Conservation (phyloP, 2,329 filamentous ascomycete genomes). For the Diaporthe amygdali region DNA sequence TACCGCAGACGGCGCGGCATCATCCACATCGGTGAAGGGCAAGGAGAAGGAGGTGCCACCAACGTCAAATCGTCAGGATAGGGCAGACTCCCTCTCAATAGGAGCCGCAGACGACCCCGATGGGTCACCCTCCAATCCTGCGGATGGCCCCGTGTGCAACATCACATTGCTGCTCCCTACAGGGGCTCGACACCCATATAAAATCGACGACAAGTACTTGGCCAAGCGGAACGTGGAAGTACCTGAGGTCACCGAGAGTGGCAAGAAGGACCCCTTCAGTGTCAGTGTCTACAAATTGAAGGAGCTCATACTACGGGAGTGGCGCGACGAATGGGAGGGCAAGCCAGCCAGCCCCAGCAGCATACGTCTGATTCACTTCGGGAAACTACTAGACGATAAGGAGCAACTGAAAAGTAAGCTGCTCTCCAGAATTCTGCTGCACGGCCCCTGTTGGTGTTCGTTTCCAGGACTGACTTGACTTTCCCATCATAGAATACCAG, state of each 20-base stretch:
- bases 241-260: slow-evolving; percentile 65
- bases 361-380: slow-evolving; percentile 91
- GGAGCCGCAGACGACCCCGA: slow-evolving; percentile 32
- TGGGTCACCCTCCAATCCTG: slow-evolving; percentile 27
- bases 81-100: slow-evolving; percentile 40
- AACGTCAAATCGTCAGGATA: slow-evolving; percentile 30
- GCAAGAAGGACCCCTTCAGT: slow-evolving; percentile 77
- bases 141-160: slow-evolving; percentile 57
- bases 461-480: neutral
- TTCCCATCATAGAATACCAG: slow-evolving; percentile 67
- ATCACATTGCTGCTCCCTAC: slow-evolving; percentile 85
- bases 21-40: slow-evolving; percentile 32
- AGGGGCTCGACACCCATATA: slow-evolving; percentile 86
- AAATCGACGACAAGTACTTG: slow-evolving; percentile 86
- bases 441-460: neutral
- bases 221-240: slow-evolving; percentile 79
- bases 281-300: slow-evolving; percentile 95
- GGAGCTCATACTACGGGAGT: slow-evolving; percentile 91
- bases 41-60: slow-evolving; percentile 35
- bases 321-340: slow-evolving; percentile 90
- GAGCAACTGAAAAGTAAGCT: slow-evolving; percentile 78
- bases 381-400: slow-evolving; percentile 89
- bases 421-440: neutral
- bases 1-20: slow-evolving; percentile 25
- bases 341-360: slow-evolving; percentile 85